These are phyloP conservation scores for Stylonectria norvegica DNA, from an alignment of 2,329 filamentous ascomycete genomes.

Conservation along the genomic window DNA sequence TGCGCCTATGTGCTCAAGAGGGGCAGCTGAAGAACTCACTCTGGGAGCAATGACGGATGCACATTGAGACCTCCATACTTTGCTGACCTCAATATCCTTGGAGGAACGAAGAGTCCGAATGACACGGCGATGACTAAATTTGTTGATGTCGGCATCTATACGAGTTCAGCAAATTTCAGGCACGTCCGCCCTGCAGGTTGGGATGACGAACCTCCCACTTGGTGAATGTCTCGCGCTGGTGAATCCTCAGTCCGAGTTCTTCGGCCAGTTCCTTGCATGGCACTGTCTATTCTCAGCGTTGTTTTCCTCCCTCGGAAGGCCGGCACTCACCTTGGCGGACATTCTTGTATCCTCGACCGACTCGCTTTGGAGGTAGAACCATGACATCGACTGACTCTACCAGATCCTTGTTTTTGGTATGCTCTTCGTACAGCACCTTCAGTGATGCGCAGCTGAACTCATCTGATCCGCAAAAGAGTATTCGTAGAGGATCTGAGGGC, in stretches of 20 bases:
- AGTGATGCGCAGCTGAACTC: slow-evolving; percentile 81
- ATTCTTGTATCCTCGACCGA: slow-evolving; percentile 69
- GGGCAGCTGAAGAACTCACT: slow-evolving; percentile 46
- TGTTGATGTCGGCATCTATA: slow-evolving; percentile 55
- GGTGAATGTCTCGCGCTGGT: slow-evolving; percentile 78
- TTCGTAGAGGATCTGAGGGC: slow-evolving; percentile 62
- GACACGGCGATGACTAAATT: slow-evolving; percentile 91
- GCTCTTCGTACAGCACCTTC: slow-evolving; percentile 62
- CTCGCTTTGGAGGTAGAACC: slow-evolving; percentile 73
- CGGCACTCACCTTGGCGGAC: slow-evolving; percentile 58
- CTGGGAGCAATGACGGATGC: slow-evolving; percentile 85
- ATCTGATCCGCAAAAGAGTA: slow-evolving; percentile 94
- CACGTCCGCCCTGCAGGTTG: background rate
- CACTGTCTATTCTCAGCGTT: slow-evolving; percentile 46
- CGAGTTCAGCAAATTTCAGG: slow-evolving; percentile 5
- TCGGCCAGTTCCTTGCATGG: slow-evolving; percentile 67
- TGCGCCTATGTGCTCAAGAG: background rate
- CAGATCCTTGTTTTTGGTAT: slow-evolving; percentile 46
- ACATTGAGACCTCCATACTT: slow-evolving; percentile 89
- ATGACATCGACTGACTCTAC: slow-evolving; percentile 83
- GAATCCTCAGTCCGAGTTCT: slow-evolving; percentile 61
- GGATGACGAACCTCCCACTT: slow-evolving; percentile 64
- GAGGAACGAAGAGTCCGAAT: slow-evolving; percentile 86
- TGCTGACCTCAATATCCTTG: slow-evolving; percentile 64
- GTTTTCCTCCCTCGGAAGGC: background rate